A percentile compares a stretch with the other conserved stretches of the same genome.
Evolutionary conservation across 306 rosid species (phyloP).

Genomic region (Begonia peltatifolia): DNA sequence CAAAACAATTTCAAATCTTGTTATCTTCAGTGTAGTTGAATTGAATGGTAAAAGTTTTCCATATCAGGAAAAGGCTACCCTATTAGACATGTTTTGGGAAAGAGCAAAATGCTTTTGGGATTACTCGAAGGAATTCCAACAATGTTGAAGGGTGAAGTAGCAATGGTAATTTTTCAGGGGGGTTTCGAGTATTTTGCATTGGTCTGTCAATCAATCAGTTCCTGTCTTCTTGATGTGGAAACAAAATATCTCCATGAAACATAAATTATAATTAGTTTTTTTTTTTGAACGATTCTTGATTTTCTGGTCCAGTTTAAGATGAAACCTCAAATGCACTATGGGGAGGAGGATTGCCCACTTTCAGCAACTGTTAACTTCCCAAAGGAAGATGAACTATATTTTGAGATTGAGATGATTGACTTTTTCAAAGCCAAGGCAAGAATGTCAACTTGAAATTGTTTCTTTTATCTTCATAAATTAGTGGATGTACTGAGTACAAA

Average conservation of each 20-base stretch:
- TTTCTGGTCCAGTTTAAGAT: conserved; percentile 63
- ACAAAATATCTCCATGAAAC: neutral
- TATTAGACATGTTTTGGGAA: conserved; percentile 64
- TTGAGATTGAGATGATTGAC: conserved; percentile 84
- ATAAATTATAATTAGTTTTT: neutral
- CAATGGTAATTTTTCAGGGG: conserved; percentile 43
- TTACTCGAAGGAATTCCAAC: conserved; percentile 93
- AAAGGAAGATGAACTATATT: conserved; percentile 86
- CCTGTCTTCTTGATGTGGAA: neutral
- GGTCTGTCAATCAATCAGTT: too few species aligned
- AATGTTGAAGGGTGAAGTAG: conserved; percentile 89
- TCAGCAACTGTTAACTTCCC: conserved; percentile 58
- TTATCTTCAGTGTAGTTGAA: conserved; percentile 7
- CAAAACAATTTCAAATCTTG: neutral
- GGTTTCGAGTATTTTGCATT: too few species aligned
- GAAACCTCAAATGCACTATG: conserved; percentile 81
- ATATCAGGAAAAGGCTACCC: conserved; percentile 69
- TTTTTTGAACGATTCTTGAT: conserved; percentile 7
- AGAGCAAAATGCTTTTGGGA: conserved; percentile 82
- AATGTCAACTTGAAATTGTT: conserved; percentile 12
- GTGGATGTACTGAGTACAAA: too few species aligned
- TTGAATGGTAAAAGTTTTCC: conserved; percentile 5
- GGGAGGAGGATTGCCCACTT: conserved; percentile 85
- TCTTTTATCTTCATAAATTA: too few species aligned
- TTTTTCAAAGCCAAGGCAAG: conserved; percentile 84